Evolutionary conservation across 768 basidiomycete species (phyloP).

Genomic region (Boletales sp.): DNA sequence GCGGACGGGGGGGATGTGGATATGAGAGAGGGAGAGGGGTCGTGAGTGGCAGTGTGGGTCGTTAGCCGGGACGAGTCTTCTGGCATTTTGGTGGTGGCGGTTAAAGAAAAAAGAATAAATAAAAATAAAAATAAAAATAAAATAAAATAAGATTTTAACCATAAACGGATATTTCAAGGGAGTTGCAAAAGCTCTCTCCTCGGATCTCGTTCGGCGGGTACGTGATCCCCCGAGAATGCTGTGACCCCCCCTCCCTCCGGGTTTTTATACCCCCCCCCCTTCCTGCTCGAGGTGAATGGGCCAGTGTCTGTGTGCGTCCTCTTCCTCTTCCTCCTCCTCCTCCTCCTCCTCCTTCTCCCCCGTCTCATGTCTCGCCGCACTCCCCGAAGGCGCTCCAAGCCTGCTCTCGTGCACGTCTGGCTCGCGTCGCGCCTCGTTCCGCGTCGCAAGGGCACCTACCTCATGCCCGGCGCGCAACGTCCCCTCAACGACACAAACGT

Average conservation of each 20-base stretch:
- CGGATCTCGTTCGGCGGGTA: conserved; percentile 29
- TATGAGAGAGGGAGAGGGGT: conserved; percentile 74
- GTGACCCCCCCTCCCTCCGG: conserved; percentile 21
- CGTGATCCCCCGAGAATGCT: conserved; percentile 31
- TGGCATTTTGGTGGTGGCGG: conserved; percentile 15
- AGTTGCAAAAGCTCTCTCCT: conserved; percentile 26
- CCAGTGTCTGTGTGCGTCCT: no score
- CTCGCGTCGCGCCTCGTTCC: conserved; percentile 52
- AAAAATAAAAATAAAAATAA: no score
- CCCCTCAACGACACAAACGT: conserved; percentile 56
- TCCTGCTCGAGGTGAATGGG: neutral
- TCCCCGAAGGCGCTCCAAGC: neutral
- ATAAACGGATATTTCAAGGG: conserved; percentile 25
- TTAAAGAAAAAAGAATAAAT: no score
- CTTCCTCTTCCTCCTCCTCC: conserved; percentile 14
- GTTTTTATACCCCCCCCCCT: conserved; percentile 29
- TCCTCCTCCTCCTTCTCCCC: conserved; percentile 11
- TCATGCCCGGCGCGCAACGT: conserved; percentile 69
- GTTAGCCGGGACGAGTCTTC: conserved; percentile 29
- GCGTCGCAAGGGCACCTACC: conserved; percentile 39
- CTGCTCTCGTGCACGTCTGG: conserved; percentile 45
- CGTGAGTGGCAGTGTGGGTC: conserved; percentile 35
- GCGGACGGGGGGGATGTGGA: conserved; percentile 53
- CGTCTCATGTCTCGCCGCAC: conserved; percentile 22
- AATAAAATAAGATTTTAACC: neutral